Evolutionary conservation across 805 yeast genomes (phyloP).

Genomic region (Grigorovia jiainica): DNA sequence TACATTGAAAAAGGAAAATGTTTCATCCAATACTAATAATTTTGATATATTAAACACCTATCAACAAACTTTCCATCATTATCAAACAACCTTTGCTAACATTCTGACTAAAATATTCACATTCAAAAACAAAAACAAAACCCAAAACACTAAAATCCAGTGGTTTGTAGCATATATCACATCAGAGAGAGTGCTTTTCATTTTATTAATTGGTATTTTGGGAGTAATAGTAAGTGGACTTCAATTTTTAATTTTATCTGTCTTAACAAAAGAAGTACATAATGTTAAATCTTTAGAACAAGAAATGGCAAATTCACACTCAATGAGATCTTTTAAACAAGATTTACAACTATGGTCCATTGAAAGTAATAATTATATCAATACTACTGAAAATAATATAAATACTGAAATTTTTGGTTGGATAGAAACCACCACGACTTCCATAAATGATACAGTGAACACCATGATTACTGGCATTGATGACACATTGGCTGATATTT

Average conservation of each 20-base stretch:
- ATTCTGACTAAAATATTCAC: slow-evolving; percentile 3
- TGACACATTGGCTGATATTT: slow-evolving; percentile 44
- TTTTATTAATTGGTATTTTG: slow-evolving; percentile 44
- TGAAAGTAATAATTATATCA: slow-evolving; percentile 47
- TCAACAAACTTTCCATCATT: slow-evolving; percentile 14
- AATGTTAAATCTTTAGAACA: not conserved
- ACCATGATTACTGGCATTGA: slow-evolving; percentile 53
- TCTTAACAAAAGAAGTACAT: slow-evolving; percentile 7
- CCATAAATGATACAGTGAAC: slow-evolving; percentile 53
- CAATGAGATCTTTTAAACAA: slow-evolving; percentile 16
- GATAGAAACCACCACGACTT: slow-evolving; percentile 45
- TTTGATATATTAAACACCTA: slow-evolving; percentile 15
- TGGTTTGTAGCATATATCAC: slow-evolving; percentile 38
- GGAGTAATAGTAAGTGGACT: slow-evolving; percentile 47
- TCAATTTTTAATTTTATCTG: slow-evolving; percentile 42
- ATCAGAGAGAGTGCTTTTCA: slow-evolving; percentile 41
- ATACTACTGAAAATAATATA: slow-evolving; percentile 38
- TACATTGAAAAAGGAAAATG: not conserved
- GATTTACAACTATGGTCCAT: slow-evolving; percentile 41
- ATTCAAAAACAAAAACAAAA: not conserved
- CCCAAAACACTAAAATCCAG: slow-evolving; percentile 16
- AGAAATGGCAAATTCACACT: slow-evolving; percentile 4
- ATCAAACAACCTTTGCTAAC: slow-evolving; percentile 12
- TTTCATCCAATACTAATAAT: not conserved
- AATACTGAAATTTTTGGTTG: slow-evolving; percentile 63